Percentiles rank a stretch among this genome's conserved stretches.
These are phyloP conservation scores for Fusarium irregulare DNA, from an alignment of 2,329 filamentous ascomycete species.

Conservation along the genomic window DNA sequence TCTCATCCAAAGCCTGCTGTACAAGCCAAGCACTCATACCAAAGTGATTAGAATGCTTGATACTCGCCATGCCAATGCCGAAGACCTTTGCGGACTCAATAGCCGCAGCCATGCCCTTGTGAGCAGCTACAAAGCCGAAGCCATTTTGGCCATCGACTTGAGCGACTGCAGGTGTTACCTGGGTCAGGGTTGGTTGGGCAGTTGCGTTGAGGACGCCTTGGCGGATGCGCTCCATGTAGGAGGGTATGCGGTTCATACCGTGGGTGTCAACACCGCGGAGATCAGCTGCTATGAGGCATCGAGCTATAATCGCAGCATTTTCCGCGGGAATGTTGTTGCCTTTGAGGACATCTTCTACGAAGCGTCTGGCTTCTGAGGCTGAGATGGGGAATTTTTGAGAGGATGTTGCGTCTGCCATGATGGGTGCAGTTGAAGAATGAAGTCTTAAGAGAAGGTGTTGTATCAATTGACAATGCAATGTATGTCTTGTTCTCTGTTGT, in stretches of 20 bases:
- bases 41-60: conserved; percentile 84
- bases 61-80: conserved; percentile 80
- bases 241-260: conserved; percentile 79
- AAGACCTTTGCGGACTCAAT: conserved; percentile 72
- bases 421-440: not conserved
- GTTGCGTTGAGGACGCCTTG: conserved; percentile 73
- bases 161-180: conserved; percentile 77
- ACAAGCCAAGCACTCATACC: conserved; percentile 87
- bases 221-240: conserved; percentile 79
- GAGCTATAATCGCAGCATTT: conserved; percentile 72
- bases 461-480: not conserved
- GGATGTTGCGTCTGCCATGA: conserved; percentile 33
- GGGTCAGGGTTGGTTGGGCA: conserved; percentile 67
- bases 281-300: conserved; percentile 78
- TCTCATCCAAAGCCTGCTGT: conserved; percentile 78
- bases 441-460: not conserved
- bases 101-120: conserved; percentile 73
- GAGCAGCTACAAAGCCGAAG: conserved; percentile 80
- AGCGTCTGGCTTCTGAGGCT: conserved; percentile 56
- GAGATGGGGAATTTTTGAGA: conserved; percentile 49
- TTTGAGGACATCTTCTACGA: conserved; percentile 65
- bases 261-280: conserved; percentile 84
- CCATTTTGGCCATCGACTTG: conserved; percentile 76
- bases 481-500: not conserved
- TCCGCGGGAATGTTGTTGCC: conserved; percentile 69